Conservation (phyloP, 2,329 filamentous ascomycete species). For the Escovopsis sp. region DNA sequence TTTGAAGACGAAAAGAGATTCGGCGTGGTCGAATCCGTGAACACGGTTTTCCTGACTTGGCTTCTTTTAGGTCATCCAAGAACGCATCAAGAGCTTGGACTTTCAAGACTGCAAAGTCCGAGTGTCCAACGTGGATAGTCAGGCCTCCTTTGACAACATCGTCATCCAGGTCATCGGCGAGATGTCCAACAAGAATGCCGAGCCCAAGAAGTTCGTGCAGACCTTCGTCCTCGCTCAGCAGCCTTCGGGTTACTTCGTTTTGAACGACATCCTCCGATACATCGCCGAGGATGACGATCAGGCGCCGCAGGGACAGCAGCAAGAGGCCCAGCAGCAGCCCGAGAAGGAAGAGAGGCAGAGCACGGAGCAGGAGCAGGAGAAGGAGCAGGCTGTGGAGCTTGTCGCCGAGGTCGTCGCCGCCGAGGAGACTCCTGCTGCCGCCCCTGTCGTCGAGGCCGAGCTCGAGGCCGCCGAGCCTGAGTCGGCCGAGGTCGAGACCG, state of each 20-base stretch:
- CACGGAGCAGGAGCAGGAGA: neutral
- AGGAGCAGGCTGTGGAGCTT: conserved; percentile 21
- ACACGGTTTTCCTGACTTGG: conserved; percentile 4
- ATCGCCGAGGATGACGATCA: conserved; percentile 74
- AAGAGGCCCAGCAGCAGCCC: conserved; percentile 15
- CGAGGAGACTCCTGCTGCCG: conserved; percentile 14
- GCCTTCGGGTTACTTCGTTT: conserved; percentile 91
- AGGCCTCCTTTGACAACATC: conserved; percentile 83
- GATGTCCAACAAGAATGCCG: conserved; percentile 82
- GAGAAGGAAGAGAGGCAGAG: conserved; percentile 62
- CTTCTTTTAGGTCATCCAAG: conserved; percentile 60
- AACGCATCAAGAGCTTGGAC: conserved; percentile 82
- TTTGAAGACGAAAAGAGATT: neutral
- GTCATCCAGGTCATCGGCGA: conserved; percentile 97
- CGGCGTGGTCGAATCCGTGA: neutral
- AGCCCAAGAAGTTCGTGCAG: conserved; percentile 92
- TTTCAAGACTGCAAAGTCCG: conserved; percentile 98
- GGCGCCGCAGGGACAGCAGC: conserved; percentile 18
- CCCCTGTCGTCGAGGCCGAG: conserved; percentile 14
- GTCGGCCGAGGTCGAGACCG: conserved; percentile 23
- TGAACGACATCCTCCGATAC: conserved; percentile 96
- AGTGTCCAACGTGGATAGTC: conserved; percentile 93
- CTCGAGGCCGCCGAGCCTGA: conserved; percentile 17
- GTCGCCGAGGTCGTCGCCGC: conserved; percentile 16
- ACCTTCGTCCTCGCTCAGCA: conserved; percentile 95